Evolutionary conservation across 805 yeast species (phyloP), one percentile per base, ranked within the genome.

Genomic region (Trichomonascus vanleenenianus): DNA sequence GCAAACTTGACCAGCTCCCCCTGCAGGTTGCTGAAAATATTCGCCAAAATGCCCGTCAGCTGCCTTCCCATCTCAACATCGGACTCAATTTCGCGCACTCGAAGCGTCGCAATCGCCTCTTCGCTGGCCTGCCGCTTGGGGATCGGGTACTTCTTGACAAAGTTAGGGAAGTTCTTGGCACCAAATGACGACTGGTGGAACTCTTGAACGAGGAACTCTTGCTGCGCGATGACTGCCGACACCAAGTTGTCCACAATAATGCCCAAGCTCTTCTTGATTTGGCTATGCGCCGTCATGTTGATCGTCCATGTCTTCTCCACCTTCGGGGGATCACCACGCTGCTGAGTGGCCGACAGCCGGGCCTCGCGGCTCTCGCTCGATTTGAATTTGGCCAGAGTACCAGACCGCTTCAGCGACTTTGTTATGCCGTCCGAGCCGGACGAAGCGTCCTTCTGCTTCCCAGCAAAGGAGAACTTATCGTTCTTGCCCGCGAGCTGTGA

Each of bases 61-160:
- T 70, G 76, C 42, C 66, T 70, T 2, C 83, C 74, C 47, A 70
- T 70, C 11, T 63, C 61, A 50, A 76, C 63, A 49, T 74, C 75
- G 12, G 74, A 64, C 44, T 70, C 74, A 52, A 71, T 62, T 10
- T 57, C 71, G 53, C 57, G 65, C 50, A 60, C 62, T 7, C 49
- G 20, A 8, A 73, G 54, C 5, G 62, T 62, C 41, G 8, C 50
- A 49, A 39, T 47, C 33, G 12, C 58, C 57, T 25, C 58, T 55
- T 38, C 53, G 48, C 36, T 45, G 51, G 36, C 56, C 48, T 31
- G 19, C 12, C 63, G 52, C 10, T 32, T 40, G 5, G 37, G 14
- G 10, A 50, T 49, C 6, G 59, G 59, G 19, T 42, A 19, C 20
- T 40, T 36, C 15, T 67, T 68, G 39, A 79, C 62, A 49, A 63